Conservation (phyloP, 768 basidiomycete species). For the Mycena rebaudengoi region DNA sequence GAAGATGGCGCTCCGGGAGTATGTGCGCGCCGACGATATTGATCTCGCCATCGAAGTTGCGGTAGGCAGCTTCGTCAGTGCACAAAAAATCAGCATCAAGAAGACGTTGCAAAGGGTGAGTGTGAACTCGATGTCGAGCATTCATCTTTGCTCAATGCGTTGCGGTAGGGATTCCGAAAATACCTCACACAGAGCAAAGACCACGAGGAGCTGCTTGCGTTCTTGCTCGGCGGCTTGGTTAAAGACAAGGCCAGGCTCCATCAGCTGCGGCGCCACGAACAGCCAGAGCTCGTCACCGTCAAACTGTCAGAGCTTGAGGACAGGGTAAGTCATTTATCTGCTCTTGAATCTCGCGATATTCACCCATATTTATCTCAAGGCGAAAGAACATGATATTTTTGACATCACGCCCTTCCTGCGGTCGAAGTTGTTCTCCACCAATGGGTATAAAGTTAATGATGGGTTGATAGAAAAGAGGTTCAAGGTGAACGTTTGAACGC, state of each 20-base stretch:
- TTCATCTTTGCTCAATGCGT: slow-evolving; percentile 2
- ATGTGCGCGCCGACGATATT: slow-evolving; percentile 95
- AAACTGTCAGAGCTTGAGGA: slow-evolving; percentile 87
- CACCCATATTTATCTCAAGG: slow-evolving; percentile 57
- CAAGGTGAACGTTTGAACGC: slow-evolving; percentile 45
- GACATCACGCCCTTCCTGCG: slow-evolving; percentile 87
- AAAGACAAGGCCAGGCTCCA: slow-evolving; percentile 92
- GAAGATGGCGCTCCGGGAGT: slow-evolving; percentile 97
- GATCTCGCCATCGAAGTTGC: slow-evolving; percentile 97
- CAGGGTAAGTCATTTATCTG: slow-evolving; percentile 61
- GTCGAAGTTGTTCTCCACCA: slow-evolving; percentile 84
- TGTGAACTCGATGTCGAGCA: slow-evolving; percentile 22
- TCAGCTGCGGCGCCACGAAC: slow-evolving; percentile 77
- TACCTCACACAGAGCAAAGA: slow-evolving; percentile 96
- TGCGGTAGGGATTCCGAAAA: slow-evolving; percentile 88
- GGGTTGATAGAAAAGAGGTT: slow-evolving; percentile 81
- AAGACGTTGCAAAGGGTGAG: slow-evolving; percentile 93
- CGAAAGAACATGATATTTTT: slow-evolving; percentile 97
- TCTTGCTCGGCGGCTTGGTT: slow-evolving; percentile 91
- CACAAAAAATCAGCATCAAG: slow-evolving; percentile 99
- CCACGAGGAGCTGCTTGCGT: slow-evolving; percentile 94
- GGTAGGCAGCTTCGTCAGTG: slow-evolving; percentile 92
- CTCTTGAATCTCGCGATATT: not conserved
- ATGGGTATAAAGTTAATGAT: slow-evolving; percentile 84
- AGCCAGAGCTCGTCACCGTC: slow-evolving; percentile 80